Percentiles rank a stretch among this genome's conserved stretches.
These are phyloP conservation scores for Begonia peltatifolia DNA, from an alignment of 306 rosid genomes.

Conservation along the genomic window DNA sequence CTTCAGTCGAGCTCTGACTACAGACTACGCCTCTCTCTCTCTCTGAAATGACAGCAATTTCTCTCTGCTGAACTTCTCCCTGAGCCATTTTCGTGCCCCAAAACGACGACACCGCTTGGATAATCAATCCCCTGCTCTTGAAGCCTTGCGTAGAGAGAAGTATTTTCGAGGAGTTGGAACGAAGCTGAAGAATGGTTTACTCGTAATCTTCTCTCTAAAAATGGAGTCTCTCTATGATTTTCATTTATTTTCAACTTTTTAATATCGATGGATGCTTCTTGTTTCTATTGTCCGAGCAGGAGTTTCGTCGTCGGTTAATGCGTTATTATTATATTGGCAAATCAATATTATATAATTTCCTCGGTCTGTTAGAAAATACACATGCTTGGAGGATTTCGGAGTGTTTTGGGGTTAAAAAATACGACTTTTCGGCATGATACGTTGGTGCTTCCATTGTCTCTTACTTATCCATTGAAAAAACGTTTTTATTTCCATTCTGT, in stretches of 20 bases:
- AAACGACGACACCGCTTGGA: background rate
- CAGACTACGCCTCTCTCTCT: too few species aligned
- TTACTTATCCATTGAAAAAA: too few species aligned
- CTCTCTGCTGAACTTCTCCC: conserved; percentile 14
- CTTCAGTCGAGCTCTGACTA: background rate
- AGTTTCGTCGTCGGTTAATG: background rate
- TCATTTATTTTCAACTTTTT: too few species aligned
- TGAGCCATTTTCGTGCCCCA: conserved; percentile 1
- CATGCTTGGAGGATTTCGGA: background rate
- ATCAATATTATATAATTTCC: background rate
- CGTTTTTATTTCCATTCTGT: background rate
- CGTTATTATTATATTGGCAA: background rate
- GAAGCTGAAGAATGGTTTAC: too few species aligned
- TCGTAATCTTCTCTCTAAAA: too few species aligned
- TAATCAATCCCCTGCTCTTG: too few species aligned
- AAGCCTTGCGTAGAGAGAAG: too few species aligned
- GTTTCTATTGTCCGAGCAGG: background rate
- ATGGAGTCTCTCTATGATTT: too few species aligned
- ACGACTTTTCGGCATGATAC: background rate
- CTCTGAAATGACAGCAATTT: too few species aligned
- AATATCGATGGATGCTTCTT: too few species aligned
- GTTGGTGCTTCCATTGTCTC: background rate
- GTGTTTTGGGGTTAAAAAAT: background rate
- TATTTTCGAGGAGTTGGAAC: too few species aligned
- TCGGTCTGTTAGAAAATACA: background rate